Base-by-base conservation (phyloP, 1,284 basidiomycete species). In the Veloboletus limbatus region DNA sequence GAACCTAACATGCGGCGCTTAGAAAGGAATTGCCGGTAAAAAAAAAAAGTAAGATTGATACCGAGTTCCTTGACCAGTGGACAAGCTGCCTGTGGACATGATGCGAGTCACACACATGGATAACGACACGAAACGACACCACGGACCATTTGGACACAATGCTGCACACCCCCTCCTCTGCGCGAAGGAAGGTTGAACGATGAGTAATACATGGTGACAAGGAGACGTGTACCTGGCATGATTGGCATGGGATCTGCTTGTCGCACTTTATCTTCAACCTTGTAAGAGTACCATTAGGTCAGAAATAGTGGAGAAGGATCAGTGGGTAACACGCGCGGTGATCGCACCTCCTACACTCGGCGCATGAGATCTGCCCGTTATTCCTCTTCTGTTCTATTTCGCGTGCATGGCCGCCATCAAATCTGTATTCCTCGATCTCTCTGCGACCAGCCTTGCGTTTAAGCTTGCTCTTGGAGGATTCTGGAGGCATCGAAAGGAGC, bases 201-300 rank as follows among this genome's bases (percentile, higher is more conserved):
- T 8, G n/a, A n/a, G 14, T 18, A 38, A 40, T 32, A 38, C 43
- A 40, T 21, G 16, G 31, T 45, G 32, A 20, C 31, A 28, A 22
- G 20, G 10, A 43, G 17, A 35, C 9, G 9, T 67, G 28, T 59
- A 79, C 80, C 69, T 81, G 79, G 60, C 81, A 85, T 8, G 81
- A 82, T 56, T 80, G 79, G 58, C 82, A 84, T 8, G 83, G 82
- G 48, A 87, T 82, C 52, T 82, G 75, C 71, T 85, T 87, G 74
- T 87, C 83, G 67, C 85, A 88, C 59, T 81, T 83, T 55, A 84
- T 79, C 66, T 84, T 86, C 65, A 82, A 75, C 66, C 85, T 85
- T 52, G 14, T 27, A 16, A 40, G 28, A 30, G 27, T 28, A 33
- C 39, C 43, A 54, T 54, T 44, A 49, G 54, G 55, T 53, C 46